Conservation (phyloP, 1,284 basidiomycete genomes). For the Trametes hirsuta region DNA sequence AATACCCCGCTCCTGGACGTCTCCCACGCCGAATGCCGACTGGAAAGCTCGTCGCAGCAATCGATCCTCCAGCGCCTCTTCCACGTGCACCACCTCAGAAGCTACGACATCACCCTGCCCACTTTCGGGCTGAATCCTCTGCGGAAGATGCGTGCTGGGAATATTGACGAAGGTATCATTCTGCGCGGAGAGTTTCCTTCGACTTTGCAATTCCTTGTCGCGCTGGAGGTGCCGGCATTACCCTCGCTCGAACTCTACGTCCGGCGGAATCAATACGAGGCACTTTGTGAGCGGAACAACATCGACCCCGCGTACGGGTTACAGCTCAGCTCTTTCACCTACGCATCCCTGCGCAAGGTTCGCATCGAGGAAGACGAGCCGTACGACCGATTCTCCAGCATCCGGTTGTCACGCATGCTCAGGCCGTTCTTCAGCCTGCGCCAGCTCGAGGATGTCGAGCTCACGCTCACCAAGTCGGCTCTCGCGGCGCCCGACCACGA, state of each 20-base stretch:
- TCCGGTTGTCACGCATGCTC: slow-evolving; percentile 5
- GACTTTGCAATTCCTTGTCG: slow-evolving; percentile 10
- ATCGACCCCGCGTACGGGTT: slow-evolving; percentile 10
- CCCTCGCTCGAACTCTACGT: slow-evolving; percentile 3
- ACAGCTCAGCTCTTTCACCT: not conserved
- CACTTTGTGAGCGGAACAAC: not conserved
- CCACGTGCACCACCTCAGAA: slow-evolving; percentile 1
- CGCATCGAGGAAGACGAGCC: slow-evolving; percentile 4
- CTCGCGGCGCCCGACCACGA: slow-evolving; percentile 8
- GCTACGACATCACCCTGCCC: slow-evolving; percentile 14
- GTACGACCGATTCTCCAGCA: slow-evolving; percentile 1
- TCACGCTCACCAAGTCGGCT: slow-evolving; percentile 6
- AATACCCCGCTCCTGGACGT: not conserved
- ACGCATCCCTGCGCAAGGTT: slow-evolving; percentile 3
- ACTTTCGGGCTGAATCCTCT: not conserved
- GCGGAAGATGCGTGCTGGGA: not conserved
- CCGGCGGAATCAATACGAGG: slow-evolving; percentile 11
- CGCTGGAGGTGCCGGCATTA: slow-evolving; percentile 3
- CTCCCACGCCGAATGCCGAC: slow-evolving; percentile 13
- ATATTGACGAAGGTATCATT: not conserved
- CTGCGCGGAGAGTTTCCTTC: slow-evolving; percentile 18
- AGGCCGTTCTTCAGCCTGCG: slow-evolving; percentile 8
- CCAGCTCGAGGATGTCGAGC: slow-evolving; percentile 15
- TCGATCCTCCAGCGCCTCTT: slow-evolving; percentile 6
- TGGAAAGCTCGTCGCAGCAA: not conserved